Evolutionary conservation across 2,329 filamentous ascomycete species (phyloP).

Genomic region (Talaromyces verruculosus): DNA sequence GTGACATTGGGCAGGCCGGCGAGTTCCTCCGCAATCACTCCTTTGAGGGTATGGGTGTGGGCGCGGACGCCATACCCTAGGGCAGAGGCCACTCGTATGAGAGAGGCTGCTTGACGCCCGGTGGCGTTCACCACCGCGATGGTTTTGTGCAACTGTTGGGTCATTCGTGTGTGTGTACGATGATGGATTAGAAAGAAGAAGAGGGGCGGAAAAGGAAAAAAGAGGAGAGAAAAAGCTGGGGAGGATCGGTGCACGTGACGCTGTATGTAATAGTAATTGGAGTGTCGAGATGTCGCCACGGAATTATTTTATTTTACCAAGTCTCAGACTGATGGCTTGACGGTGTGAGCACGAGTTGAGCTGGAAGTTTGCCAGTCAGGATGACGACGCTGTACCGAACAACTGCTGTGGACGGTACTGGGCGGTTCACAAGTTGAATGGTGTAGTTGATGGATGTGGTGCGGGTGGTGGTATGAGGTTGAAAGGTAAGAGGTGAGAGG

Average conservation of each 20-base stretch:
- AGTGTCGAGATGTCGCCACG: neutral
- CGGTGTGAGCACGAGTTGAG: neutral
- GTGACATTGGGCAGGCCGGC: conserved; percentile 78
- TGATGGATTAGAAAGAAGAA: neutral
- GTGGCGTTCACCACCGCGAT: conserved; percentile 95
- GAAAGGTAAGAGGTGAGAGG: too few relatives aligned
- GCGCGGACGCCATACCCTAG: conserved; percentile 92
- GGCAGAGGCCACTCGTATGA: conserved; percentile 90
- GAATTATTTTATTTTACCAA: neutral
- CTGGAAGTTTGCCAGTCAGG: conserved; percentile 7
- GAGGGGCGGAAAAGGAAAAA: neutral
- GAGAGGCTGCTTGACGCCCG: conserved; percentile 90
- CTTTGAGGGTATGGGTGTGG: conserved; percentile 83
- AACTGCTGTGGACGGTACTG: neutral
- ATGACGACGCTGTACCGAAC: conserved; percentile 8
- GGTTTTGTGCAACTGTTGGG: conserved; percentile 62
- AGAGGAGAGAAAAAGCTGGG: neutral
- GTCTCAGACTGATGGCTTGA: neutral
- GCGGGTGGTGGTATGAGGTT: neutral
- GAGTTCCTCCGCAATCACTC: conserved; percentile 85
- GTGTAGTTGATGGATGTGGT: neutral
- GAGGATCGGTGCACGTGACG: conserved; percentile 11
- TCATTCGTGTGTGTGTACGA: conserved; percentile 33
- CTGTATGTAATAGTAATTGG: conserved; percentile 4
- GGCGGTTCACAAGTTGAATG: neutral